phyloP scores from a whole-genome alignment of 495 filamentous ascomycete genomes.

The Aspergillus saccharolyticus region DNA sequence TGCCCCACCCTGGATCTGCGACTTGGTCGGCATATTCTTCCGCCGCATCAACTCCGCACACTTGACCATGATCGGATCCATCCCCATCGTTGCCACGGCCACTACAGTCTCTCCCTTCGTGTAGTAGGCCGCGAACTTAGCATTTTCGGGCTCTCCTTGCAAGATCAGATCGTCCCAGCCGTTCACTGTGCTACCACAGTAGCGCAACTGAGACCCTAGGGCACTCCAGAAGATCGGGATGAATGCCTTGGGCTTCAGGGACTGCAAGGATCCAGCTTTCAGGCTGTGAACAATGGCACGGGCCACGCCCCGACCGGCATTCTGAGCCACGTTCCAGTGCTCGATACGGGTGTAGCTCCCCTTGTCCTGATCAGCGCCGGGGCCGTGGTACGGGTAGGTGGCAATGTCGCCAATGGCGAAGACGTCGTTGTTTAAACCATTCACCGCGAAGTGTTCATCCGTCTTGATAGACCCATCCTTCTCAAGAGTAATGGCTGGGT shows the following conservation, averaged over 20 bases:
- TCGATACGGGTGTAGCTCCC: constrained; percentile 69
- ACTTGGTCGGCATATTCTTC: constrained; percentile 76
- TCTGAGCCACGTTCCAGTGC: constrained; percentile 98
- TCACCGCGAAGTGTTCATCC: constrained; percentile 70
- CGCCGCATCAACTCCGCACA: constrained; percentile 80
- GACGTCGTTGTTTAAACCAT: constrained; percentile 63
- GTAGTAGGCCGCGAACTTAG: constrained; percentile 86
- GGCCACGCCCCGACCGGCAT: constrained; percentile 74
- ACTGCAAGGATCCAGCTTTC: constrained; percentile 21
- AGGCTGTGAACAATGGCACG: constrained; percentile 59
- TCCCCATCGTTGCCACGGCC: constrained; percentile 84
- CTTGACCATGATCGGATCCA: constrained; percentile 83
- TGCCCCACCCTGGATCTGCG: constrained; percentile 64
- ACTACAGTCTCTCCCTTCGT: constrained; percentile 82
- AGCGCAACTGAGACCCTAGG: constrained; percentile 79
- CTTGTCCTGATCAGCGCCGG: constrained; percentile 53
- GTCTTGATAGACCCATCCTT: constrained; percentile 77
- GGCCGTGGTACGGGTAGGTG: constrained; percentile 89
- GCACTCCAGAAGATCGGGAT: constrained; percentile 97
- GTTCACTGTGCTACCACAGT: constrained; percentile 76
- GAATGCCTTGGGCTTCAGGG: constrained; percentile 61
- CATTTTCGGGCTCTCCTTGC: constrained; percentile 69
- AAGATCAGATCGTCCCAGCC: constrained; percentile 84
- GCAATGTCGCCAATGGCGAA: constrained; percentile 96
- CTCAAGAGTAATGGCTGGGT: constrained; percentile 59